Percentiles rank a stretch among this genome's conserved stretches.
Conservation (phyloP, 352 stramenopile species). For the Pythium guiyangense region DNA sequence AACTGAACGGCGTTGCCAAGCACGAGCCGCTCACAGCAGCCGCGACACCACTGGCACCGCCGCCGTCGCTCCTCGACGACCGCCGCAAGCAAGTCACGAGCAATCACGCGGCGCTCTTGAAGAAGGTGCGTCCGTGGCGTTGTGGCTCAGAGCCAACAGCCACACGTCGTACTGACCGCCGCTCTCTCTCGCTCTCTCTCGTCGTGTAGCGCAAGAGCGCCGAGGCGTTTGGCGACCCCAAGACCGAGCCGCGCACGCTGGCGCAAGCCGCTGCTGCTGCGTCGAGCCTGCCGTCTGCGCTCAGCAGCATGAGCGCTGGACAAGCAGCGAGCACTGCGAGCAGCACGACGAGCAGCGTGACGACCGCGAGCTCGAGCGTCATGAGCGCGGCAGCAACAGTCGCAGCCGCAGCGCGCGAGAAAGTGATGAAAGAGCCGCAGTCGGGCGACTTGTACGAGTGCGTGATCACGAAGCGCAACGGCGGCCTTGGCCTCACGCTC, state of each 20-base stretch:
- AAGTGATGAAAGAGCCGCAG: slow-evolving; percentile 82
- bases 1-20: too few species aligned
- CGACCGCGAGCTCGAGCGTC: too few species aligned
- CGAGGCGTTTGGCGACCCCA: slow-evolving; percentile 38
- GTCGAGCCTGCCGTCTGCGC: too few species aligned
- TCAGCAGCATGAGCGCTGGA: too few species aligned
- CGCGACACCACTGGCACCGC: slow-evolving; percentile 1
- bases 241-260: slow-evolving; percentile 21
- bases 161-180: too few species aligned
- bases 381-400: too few species aligned
- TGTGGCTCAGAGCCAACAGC: too few species aligned
- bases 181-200: too few species aligned
- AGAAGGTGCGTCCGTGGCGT: slow-evolving; percentile 30
- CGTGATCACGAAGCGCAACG: slow-evolving; percentile 79
- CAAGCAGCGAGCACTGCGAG: too few species aligned
- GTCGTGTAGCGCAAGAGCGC: slow-evolving; percentile 52
- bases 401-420: slow-evolving; percentile 47
- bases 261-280: slow-evolving; percentile 18
- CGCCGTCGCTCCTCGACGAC: slow-evolving; percentile 19
- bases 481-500: slow-evolving; percentile 65
- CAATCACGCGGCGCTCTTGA: slow-evolving; percentile 21
- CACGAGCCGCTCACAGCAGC: background rate
- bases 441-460: slow-evolving; percentile 82
- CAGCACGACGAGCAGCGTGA: too few species aligned
- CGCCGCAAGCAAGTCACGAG: slow-evolving; percentile 19